Percentiles rank a stretch among this genome's conserved stretches.
Evolutionary conservation across 768 basidiomycete genomes (phyloP).

Genomic region (Mycena capillaripes): DNA sequence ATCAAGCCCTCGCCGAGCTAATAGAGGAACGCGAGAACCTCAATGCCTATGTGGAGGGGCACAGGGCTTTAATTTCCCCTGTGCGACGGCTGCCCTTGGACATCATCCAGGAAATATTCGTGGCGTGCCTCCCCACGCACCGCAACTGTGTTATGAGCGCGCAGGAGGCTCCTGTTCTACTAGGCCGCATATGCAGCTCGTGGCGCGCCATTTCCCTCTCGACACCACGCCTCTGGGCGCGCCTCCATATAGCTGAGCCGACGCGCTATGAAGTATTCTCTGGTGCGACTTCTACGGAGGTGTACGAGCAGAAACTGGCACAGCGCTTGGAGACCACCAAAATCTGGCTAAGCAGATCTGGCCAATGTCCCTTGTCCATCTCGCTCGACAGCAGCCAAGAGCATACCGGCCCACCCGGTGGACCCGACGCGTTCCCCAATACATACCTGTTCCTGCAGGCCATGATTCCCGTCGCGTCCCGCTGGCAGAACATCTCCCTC

Average conservation of each 20-base stretch:
- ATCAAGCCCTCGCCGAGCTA: constrained; percentile 3
- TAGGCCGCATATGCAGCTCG: constrained; percentile 42
- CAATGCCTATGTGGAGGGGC: constrained; percentile 29
- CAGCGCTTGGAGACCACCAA: constrained; percentile 10
- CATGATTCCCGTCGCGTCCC: not conserved
- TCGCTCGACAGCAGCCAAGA: not conserved
- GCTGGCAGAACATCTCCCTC: constrained; percentile 13
- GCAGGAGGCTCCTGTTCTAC: constrained; percentile 39
- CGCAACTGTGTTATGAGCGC: constrained; percentile 35
- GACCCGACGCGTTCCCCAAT: not conserved
- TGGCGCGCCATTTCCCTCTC: constrained; percentile 45
- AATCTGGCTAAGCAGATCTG: not conserved
- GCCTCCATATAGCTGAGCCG: constrained; percentile 22
- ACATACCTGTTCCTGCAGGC: not conserved
- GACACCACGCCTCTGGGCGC: constrained; percentile 43
- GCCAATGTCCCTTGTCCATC: constrained; percentile 9
- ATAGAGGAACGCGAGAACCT: not conserved
- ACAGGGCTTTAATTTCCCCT: constrained; percentile 41
- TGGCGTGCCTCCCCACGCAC: constrained; percentile 40
- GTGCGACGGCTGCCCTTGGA: constrained; percentile 43
- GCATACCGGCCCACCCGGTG: not conserved
- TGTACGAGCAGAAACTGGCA: not conserved
- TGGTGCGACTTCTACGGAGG: no score
- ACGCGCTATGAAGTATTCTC: not conserved
- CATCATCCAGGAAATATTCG: constrained; percentile 43